A percentile compares a stretch with the other conserved stretches of the same genome.
Conservation (phyloP, 2,329 filamentous ascomycete species). For the Cladosporium sp. region DNA sequence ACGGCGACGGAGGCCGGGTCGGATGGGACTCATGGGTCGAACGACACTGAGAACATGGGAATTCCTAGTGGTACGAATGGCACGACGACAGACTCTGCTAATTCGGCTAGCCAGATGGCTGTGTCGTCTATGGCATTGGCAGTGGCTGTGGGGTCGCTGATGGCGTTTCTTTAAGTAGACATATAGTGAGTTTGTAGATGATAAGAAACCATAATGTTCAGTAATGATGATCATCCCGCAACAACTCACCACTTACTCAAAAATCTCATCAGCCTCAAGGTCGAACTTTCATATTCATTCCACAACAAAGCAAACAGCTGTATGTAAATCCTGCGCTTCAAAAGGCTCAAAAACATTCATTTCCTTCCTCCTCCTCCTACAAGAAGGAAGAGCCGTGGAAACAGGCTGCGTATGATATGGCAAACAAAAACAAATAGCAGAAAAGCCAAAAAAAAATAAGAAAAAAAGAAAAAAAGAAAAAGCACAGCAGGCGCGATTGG, state of each 20-base stretch:
- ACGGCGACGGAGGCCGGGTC: conserved; percentile 16
- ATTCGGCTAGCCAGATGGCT: background rate
- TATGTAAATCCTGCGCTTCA: background rate
- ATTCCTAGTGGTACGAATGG: background rate
- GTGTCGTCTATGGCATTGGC: background rate
- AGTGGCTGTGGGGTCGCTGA: background rate
- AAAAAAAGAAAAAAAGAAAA: background rate
- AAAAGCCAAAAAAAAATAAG: background rate
- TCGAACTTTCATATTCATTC: background rate
- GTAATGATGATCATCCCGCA: too few relatives aligned
- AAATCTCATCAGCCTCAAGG: too few relatives aligned
- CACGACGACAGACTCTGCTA: background rate
- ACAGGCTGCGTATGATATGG: background rate
- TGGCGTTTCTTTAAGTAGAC: background rate
- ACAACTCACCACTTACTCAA: too few relatives aligned
- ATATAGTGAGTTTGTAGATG: too few relatives aligned
- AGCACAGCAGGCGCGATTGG: background rate
- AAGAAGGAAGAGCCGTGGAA: background rate
- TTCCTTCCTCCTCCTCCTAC: background rate
- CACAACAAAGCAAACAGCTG: background rate
- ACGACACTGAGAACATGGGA: background rate
- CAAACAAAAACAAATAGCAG: background rate
- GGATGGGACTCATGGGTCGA: background rate
- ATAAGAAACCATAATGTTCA: too few relatives aligned
- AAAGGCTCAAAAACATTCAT: background rate